phyloP scores from a whole-genome alignment of 2,329 filamentous ascomycete species.

The Phialemonium atrogriseum region DNA sequence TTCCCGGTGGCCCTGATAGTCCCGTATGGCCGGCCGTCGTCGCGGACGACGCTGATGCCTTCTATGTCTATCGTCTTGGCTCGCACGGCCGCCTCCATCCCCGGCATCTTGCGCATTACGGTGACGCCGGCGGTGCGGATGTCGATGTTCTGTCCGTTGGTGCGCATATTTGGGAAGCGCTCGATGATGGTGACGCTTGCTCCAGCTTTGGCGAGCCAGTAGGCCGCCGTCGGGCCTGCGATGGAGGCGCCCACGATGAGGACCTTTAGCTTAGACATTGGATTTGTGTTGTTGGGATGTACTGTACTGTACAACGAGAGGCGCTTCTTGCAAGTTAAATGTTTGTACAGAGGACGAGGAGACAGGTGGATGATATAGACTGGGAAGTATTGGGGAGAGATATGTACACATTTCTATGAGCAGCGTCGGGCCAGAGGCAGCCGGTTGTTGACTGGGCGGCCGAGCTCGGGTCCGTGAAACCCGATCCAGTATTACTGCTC shows the following conservation, averaged over 20 bases:
- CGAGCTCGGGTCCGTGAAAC: too few species aligned
- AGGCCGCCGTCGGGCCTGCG: conserved; percentile 15
- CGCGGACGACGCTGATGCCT: conserved; percentile 31
- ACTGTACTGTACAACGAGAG: too few species aligned
- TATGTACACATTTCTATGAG: too few species aligned
- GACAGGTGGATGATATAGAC: too few species aligned
- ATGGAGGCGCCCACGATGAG: conserved; percentile 21
- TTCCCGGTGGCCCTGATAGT: conserved; percentile 24
- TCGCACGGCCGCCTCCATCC: conserved; percentile 26
- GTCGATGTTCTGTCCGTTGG: conserved; percentile 25
- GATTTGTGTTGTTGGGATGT: background rate
- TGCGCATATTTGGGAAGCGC: conserved; percentile 15
- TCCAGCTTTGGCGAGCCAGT: conserved; percentile 19
- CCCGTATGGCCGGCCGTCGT: conserved; percentile 26
- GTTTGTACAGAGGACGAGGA: background rate
- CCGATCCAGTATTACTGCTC: too few species aligned
- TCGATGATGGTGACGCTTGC: conserved; percentile 17
- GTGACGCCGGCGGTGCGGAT: conserved; percentile 27
- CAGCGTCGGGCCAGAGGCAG: too few species aligned
- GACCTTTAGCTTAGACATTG: conserved; percentile 19
- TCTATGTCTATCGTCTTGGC: conserved; percentile 29
- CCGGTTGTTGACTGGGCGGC: too few species aligned
- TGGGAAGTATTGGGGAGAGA: too few species aligned
- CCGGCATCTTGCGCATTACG: conserved; percentile 29
- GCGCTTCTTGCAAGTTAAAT: too few species aligned